Evolutionary conservation across 176 grass and related monocot species (phyloP).

Genomic region (Hsuehochloa calcarea): DNA sequence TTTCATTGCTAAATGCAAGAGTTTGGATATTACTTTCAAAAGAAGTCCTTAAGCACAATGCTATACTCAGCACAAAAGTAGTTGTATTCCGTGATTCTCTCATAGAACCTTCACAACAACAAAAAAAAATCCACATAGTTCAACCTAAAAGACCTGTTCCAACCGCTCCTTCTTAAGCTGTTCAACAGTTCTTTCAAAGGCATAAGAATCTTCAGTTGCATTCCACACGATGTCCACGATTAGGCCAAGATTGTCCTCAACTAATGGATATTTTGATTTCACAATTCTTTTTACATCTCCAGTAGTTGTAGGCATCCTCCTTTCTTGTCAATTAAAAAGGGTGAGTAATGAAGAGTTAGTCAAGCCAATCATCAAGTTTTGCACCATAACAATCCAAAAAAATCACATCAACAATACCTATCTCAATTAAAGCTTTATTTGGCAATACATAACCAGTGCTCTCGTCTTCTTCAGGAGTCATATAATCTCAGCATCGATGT

Average conservation of each 20-base stretch:
- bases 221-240: constrained; percentile 50
- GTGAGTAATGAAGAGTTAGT: background rate
- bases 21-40: constrained; percentile 14
- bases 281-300: constrained; percentile 62
- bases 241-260: constrained; percentile 52
- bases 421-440: too few species aligned
- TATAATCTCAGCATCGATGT: too few species aligned
- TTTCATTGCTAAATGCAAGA: constrained; percentile 31
- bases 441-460: too few species aligned
- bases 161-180: constrained; percentile 63
- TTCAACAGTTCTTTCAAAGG: constrained; percentile 57
- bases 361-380: constrained; percentile 20
- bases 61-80: constrained; percentile 15
- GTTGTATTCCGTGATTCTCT: background rate
- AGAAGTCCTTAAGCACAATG: background rate
- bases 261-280: constrained; percentile 73
- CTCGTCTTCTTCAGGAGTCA: too few species aligned
- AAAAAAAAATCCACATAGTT: constrained; percentile 14
- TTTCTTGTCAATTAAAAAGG: constrained; percentile 53
- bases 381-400: background rate
- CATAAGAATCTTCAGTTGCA: constrained; percentile 52
- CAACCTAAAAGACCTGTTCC: constrained; percentile 33
- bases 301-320: constrained; percentile 72
- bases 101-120: background rate
- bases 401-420: too few species aligned